Percentiles rank a stretch among this genome's conserved stretches.
phyloP scores from a whole-genome alignment of 306 rosid genomes.

The Inga laurina region DNA sequence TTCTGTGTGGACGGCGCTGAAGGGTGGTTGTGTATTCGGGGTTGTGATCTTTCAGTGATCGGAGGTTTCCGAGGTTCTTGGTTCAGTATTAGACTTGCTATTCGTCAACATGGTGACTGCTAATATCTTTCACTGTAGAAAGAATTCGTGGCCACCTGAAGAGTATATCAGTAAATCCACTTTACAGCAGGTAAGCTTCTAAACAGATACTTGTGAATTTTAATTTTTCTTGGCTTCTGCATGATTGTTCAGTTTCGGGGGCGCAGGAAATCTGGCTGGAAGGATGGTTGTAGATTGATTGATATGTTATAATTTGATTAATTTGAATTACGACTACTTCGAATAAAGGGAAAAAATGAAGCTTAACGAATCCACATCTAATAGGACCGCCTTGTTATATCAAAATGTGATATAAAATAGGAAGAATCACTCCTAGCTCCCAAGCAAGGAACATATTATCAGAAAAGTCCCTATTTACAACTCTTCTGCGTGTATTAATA shows the following conservation, averaged over 20 bases:
- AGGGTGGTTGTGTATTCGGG: neutral
- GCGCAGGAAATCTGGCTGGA: neutral
- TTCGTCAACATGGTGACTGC: slow-evolving; percentile 66
- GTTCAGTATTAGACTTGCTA: slow-evolving; percentile 7
- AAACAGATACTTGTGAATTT: neutral
- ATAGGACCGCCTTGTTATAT: neutral
- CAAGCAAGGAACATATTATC: too few relatives aligned
- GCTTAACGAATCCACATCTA: neutral
- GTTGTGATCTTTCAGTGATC: neutral
- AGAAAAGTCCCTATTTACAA: too few relatives aligned
- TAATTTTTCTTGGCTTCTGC: neutral
- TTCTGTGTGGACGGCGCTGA: neutral
- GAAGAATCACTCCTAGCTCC: too few relatives aligned
- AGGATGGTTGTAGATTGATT: neutral
- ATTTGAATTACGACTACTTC: neutral
- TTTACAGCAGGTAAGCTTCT: slow-evolving; percentile 68
- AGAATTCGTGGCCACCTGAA: slow-evolving; percentile 95
- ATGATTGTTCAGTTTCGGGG: slow-evolving; percentile 28
- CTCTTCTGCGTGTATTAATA: too few relatives aligned
- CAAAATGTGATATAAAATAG: neutral
- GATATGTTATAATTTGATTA: slow-evolving; percentile 21
- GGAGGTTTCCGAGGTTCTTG: neutral
- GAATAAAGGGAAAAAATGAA: neutral
- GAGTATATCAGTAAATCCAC: slow-evolving; percentile 81
- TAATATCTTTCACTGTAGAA: slow-evolving; percentile 71